phyloP scores from a whole-genome alignment of 805 yeast genomes.

The Vanderwaltozyma yarrowii region DNA sequence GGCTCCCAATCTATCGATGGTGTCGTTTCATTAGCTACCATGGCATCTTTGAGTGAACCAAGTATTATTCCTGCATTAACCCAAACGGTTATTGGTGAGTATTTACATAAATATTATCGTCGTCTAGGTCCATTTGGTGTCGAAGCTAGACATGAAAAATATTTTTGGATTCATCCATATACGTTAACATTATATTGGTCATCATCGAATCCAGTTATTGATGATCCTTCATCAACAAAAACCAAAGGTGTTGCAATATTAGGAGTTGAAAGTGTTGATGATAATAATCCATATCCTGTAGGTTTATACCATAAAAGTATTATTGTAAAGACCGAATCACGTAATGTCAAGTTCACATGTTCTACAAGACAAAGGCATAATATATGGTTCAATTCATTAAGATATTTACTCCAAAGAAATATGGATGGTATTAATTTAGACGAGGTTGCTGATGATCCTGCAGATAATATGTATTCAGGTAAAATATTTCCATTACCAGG shows the following conservation, averaged over 20 bases:
- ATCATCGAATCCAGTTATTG: conserved; percentile 61
- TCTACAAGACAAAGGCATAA: conserved; percentile 80
- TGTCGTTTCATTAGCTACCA: conserved; percentile 37
- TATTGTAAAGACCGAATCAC: conserved; percentile 56
- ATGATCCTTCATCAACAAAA: conserved; percentile 53
- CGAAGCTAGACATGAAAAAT: conserved; percentile 76
- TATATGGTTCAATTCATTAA: conserved; percentile 79
- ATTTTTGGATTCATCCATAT: conserved; percentile 95
- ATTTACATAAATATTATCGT: conserved; percentile 73
- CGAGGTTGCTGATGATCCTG: conserved; percentile 31
- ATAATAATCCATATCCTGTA: conserved; percentile 79
- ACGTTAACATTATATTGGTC: conserved; percentile 89
- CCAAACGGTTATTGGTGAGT: conserved; percentile 91
- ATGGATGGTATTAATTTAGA: conserved; percentile 46
- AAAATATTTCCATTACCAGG: conserved; percentile 20
- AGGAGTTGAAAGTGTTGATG: conserved; percentile 70
- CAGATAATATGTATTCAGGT: conserved; percentile 30
- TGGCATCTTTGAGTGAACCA: conserved; percentile 54
- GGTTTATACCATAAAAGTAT: conserved; percentile 83
- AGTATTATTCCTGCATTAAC: conserved; percentile 79
- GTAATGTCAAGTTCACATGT: conserved; percentile 71
- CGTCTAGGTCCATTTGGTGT: conserved; percentile 62
- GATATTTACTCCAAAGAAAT: conserved; percentile 60
- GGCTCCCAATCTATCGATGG: conserved; percentile 18
- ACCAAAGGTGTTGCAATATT: conserved; percentile 75